A percentile compares a stretch with the other conserved stretches of the same genome.
Evolutionary conservation across 768 basidiomycete species (phyloP).

Genomic region (Hydnum rufescens): DNA sequence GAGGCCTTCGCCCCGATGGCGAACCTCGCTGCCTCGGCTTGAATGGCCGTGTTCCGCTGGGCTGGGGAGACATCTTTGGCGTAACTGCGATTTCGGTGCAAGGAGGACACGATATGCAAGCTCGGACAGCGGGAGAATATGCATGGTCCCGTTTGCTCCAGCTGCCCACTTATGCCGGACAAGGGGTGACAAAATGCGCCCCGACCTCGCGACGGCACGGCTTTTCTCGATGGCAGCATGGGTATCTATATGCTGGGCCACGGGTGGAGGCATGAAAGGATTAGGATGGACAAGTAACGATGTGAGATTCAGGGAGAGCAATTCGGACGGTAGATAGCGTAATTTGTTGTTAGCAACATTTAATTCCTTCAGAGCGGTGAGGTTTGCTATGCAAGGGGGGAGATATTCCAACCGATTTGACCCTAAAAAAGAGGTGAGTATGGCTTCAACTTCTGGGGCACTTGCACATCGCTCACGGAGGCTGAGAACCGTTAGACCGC

Average conservation of each 20-base stretch:
- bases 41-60: not conserved
- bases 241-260: constrained; percentile 9
- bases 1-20: too few relatives aligned
- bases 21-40: too few relatives aligned
- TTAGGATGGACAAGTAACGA: constrained; percentile 35
- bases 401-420: constrained; percentile 34
- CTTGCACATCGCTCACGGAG: constrained; percentile 29
- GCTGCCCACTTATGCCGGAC: too few relatives aligned
- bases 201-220: too few relatives aligned
- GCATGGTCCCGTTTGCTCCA: too few relatives aligned
- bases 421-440: constrained; percentile 21
- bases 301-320: constrained; percentile 33
- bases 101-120: constrained; percentile 23
- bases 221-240: not conserved
- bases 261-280: constrained; percentile 28
- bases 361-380: constrained; percentile 35
- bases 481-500: constrained; percentile 39
- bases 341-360: constrained; percentile 42
- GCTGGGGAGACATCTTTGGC: too few relatives aligned
- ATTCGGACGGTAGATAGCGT: constrained; percentile 41
- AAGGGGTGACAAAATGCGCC: too few relatives aligned
- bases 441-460: constrained; percentile 1
- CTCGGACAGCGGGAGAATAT: constrained; percentile 13
- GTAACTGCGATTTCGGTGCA: constrained; percentile 11
- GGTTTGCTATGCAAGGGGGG: constrained; percentile 40